These are phyloP conservation scores for Seiridium cupressi DNA, from an alignment of 2,329 filamentous ascomycete species.

Conservation along the genomic window DNA sequence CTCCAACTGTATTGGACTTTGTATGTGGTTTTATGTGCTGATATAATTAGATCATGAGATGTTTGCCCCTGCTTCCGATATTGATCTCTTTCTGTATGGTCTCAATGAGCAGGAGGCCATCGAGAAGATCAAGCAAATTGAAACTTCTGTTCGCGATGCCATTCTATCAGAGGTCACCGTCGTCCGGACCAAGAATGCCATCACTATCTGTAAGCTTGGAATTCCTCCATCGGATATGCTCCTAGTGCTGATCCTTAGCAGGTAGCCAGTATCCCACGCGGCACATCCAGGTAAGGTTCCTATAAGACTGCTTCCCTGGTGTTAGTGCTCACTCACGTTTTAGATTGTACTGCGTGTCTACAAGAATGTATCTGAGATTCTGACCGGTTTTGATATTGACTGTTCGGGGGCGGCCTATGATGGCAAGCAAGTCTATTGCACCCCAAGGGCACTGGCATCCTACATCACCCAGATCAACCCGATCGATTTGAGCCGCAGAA, in stretches of 20 bases:
- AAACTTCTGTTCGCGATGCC: conserved; percentile 70
- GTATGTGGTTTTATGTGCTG: background rate
- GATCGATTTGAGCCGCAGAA: conserved; percentile 75
- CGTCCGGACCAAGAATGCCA: conserved; percentile 80
- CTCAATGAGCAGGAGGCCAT: conserved; percentile 74
- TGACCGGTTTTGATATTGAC: conserved; percentile 87
- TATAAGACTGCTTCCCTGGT: background rate
- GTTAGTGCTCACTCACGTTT: background rate
- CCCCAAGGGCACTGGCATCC: conserved; percentile 72
- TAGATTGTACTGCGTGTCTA: conserved; percentile 84
- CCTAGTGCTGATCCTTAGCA: conserved; percentile 12
- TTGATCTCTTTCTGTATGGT: conserved; percentile 83
- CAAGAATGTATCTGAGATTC: conserved; percentile 78
- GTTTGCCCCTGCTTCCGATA: conserved; percentile 79
- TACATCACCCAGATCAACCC: conserved; percentile 83
- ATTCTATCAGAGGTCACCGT: conserved; percentile 82
- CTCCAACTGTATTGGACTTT: background rate
- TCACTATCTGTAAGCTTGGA: conserved; percentile 63
- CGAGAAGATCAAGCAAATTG: conserved; percentile 82
- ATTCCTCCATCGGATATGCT: background rate
- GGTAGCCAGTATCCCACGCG: conserved; percentile 80
- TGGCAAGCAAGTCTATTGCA: conserved; percentile 75
- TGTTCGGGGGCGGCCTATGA: conserved; percentile 80
- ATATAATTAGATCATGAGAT: conserved; percentile 61
- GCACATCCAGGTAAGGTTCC: conserved; percentile 58